Percentiles rank a stretch among this genome's conserved stretches.
phyloP scores from a whole-genome alignment of 1,284 basidiomycete species.

The Trichosporon ovoides region DNA sequence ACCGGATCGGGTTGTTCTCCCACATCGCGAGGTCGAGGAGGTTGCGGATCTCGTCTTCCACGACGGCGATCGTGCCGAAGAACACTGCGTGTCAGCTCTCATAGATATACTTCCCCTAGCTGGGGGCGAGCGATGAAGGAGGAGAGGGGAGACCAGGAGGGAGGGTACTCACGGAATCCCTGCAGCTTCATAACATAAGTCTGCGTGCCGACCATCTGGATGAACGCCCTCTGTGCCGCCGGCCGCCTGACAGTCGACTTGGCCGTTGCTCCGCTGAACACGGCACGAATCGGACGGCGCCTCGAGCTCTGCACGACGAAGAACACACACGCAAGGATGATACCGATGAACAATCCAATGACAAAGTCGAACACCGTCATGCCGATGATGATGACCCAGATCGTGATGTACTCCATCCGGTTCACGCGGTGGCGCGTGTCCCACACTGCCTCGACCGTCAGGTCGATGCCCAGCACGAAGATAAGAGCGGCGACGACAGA shows the following conservation, averaged over 20 bases:
- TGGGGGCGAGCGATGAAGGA: too few species aligned
- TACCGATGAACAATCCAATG: conserved; percentile 85
- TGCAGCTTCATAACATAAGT: conserved; percentile 86
- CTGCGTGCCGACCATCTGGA: conserved; percentile 84
- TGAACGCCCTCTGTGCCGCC: conserved; percentile 77
- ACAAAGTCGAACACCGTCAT: conserved; percentile 96
- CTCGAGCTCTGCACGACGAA: conserved; percentile 93
- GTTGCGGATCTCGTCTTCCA: conserved; percentile 64
- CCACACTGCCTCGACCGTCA: conserved; percentile 93
- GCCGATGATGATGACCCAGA: conserved; percentile 63
- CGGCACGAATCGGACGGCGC: conserved; percentile 69
- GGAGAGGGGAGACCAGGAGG: too few species aligned
- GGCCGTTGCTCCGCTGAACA: conserved; percentile 71
- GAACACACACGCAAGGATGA: conserved; percentile 87
- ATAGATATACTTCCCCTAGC: too few species aligned
- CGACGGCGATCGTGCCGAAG: conserved; percentile 88
- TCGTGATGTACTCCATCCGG: conserved; percentile 57
- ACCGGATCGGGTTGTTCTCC: conserved; percentile 75
- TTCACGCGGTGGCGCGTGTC: conserved; percentile 86
- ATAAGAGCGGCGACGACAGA: conserved; percentile 88
- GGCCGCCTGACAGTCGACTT: conserved; percentile 90
- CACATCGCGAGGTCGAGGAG: conserved; percentile 71
- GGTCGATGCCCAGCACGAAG: conserved; percentile 89
- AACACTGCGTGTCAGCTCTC: conserved; percentile 56
- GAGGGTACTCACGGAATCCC: conserved; percentile 54